Base-by-base conservation (phyloP, 164 flowering plant genomes). In the Saururus chinensis region DNA sequence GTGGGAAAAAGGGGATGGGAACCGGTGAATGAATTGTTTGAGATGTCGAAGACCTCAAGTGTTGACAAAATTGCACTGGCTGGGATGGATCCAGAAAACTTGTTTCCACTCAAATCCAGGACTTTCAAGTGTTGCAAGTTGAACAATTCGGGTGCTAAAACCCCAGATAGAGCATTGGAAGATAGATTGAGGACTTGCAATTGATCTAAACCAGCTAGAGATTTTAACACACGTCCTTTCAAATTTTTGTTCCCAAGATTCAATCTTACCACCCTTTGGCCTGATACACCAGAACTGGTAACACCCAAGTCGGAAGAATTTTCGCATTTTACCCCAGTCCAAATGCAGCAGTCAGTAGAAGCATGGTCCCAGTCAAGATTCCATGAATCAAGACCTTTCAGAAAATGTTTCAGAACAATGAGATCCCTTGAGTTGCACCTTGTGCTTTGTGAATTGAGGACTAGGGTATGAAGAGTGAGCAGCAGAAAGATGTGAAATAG, bases 41-140 rank as follows among this genome's bases (percentile, higher is more conserved):
- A 30, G 37, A 30, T 30, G 6, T 30, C 37, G 37, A 30, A 30
- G 6, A 6, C 37, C 37, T 30, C 6, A 6, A 30, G 37, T 30
- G 37, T 2, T 30, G 37, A 30, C 37, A 30, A 30, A 30, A 2
- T 30, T 30, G 37, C 2, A 30, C 2, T 30, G 6, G 37, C 2
- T 30, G 37, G 37, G 37, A 67, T 45, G 1, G 40, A 49, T 13
- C 68, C 71, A 16, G 25, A 48, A 37, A 60, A 64, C 9, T 60
- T 9, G 53, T 73, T 73, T 4, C 56, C 11, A 59, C 76, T 69
- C 64, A 69, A 58, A 60, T 73, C 76, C 14, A 73, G 61, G 20
- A 59, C 56, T 24, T 66, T 49, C 59, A 73, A 63, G 11, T 63
- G 57, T 30, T 41, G 64, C 53, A 73, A 63, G 45, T 49, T 53